Evolutionary conservation across 176 grass and related monocot species (phyloP), one percentile per base, ranked within the genome.

Genomic region (Echinochloa phyllopogon): DNA sequence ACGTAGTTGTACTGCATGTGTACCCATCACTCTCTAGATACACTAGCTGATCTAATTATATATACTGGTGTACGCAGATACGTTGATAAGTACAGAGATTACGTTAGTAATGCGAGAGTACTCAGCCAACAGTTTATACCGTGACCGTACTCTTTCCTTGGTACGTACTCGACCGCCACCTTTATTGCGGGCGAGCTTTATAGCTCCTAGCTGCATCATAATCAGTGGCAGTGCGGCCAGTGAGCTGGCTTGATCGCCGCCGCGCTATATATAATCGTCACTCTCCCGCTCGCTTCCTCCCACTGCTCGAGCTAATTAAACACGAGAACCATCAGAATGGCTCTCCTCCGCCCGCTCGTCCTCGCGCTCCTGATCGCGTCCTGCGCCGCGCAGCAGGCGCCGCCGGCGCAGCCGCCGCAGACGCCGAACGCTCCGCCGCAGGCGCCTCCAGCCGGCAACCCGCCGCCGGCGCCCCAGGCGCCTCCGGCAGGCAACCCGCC

Each of bases 351-450:
- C 65, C 52, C 66, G 1, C 59, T 83, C 67, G 13, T 92, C 39
- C 80, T 89, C 70, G 57, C 81, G 56, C 62, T 85, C 63, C 91
- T 93, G 42, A 49, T 93, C 82, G 82, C 78, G 59, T 73, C 91
- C 51, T 82, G 88, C 91, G 74, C 82, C n/a, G 91, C 91, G 42
- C 91, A 93, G 82, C 89, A 90, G 84, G 55, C 67, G 50, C 91
- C 83, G 4, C 86, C 83, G 33, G 4, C 59, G 49, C 89, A 80
- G 14, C 64, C 81, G 16, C 84, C 84, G 41, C 84, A 40, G 58
- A 43, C 84, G 20, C 74, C 88, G 8, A 48, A 45, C 29, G 17
- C 85, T 3, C 55, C 86, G 2, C 86, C 86, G 1, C 86, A 87
- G 5, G 80, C 44, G 40, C 47, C 82, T 6, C 89, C 79, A 0